Evolutionary conservation across 2,329 filamentous ascomycete genomes (phyloP).

Genomic region (Ilyonectria sp.): DNA sequence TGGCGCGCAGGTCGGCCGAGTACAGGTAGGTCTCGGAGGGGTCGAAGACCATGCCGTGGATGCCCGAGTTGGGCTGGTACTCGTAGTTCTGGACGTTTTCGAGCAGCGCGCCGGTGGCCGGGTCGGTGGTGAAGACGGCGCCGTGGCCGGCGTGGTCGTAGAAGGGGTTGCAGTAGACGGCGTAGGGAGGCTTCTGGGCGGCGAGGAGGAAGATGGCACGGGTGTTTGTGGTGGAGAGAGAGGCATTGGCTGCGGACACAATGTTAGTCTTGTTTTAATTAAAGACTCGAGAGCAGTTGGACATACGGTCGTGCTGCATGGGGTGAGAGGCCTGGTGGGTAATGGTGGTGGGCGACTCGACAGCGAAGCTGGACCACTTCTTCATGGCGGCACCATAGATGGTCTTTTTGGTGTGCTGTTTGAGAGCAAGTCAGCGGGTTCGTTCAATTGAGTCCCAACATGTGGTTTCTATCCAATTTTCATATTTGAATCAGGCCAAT

Average conservation of each 20-base stretch:
- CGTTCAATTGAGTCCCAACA: neutral
- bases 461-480: neutral
- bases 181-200: conserved; percentile 82
- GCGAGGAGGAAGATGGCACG: conserved; percentile 91
- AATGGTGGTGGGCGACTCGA: conserved; percentile 83
- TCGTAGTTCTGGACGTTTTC: conserved; percentile 80
- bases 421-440: neutral
- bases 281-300: neutral
- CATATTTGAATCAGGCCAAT: neutral
- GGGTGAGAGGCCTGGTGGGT: conserved; percentile 81
- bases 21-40: conserved; percentile 82
- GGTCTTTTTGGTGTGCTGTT: conserved; percentile 83
- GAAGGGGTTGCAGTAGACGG: conserved; percentile 92
- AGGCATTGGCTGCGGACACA: conserved; percentile 71
- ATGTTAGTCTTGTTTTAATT: conserved; percentile 22
- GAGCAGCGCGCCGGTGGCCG: conserved; percentile 68
- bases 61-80: conserved; percentile 78
- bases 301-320: conserved; percentile 82
- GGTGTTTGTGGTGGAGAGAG: conserved; percentile 81
- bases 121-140: conserved; percentile 79
- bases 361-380: conserved; percentile 88
- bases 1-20: conserved; percentile 82
- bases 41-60: conserved; percentile 89
- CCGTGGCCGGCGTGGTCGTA: conserved; percentile 88
- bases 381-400: conserved; percentile 95